Evolutionary conservation across 352 stramenopile genomes (phyloP), one percentile per base, ranked within the genome.

Genomic region (Pythium grandisporangium): DNA sequence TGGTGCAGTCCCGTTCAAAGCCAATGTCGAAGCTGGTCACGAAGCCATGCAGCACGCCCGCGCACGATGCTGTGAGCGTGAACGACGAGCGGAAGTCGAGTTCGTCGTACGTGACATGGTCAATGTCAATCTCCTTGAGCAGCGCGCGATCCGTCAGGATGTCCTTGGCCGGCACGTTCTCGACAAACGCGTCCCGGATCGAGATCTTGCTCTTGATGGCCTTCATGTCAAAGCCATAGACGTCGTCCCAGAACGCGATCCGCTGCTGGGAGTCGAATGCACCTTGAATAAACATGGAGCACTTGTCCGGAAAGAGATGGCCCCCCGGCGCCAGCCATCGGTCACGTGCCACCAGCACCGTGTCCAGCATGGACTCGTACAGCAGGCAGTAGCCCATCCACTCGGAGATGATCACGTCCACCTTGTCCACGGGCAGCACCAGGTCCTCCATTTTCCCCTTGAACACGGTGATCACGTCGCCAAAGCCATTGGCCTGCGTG

Each of bases 141-240:
- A 97, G 57, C 45, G 94, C 55, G 53, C 66, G 68, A 27, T 91
- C 80, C 11, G 92, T 97, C 33, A 97, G 72, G 22, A 98, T 67
- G 24, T 91, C 72, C 14, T 76, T 82, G 12, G 75, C 54, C 30
- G 88, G 65, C 13, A 99, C 91, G 23, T 97, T 79, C 55, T 99
- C 95, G 30, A 99, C 92, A 30, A 99, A 94, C 11, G 88, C 94
- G 58, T 99, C 96, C 27, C 70, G 79, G 37, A 98, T 79, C 13
- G 91, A 95, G 51, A 98, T 92, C 52, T 87, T 87, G 42, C 94
- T 71, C 63, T 97, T 94, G 57, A 99, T 95, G 13, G 79, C 72
- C 53, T 84, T 90, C 95, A 99, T 99, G 59, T 99, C 93, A 63
- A 99, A 99, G 39, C 96, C 95, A 64, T 99, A 99, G 11, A 99